Conservation (phyloP, 208 protist genomes). For the Crithidia mellificae region DNA sequence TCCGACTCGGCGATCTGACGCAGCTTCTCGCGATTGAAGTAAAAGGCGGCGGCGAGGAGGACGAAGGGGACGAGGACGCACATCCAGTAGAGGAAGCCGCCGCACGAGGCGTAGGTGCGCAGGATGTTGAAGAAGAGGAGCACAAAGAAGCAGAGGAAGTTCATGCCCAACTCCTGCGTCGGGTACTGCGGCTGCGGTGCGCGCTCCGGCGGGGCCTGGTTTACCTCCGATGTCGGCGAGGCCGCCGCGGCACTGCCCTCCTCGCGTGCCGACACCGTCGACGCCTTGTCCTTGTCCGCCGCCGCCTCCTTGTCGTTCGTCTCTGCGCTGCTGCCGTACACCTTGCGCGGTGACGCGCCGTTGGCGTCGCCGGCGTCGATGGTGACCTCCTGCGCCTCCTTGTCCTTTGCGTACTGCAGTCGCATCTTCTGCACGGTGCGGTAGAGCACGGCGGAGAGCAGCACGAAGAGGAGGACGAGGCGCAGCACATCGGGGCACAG, state of each 20-base stretch:
- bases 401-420: conserved; percentile 49
- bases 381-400: conserved; percentile 24
- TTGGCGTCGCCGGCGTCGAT: conserved; percentile 23
- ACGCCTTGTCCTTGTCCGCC: conserved; percentile 5
- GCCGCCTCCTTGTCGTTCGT: conserved; percentile 11
- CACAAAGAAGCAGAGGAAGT: conserved; percentile 61
- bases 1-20: conserved; percentile 26
- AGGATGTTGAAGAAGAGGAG: conserved; percentile 70
- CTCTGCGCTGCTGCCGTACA: conserved; percentile 15
- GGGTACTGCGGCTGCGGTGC: conserved; percentile 59
- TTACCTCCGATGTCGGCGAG: conserved; percentile 9
- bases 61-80: conserved; percentile 44
- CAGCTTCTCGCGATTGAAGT: conserved; percentile 44
- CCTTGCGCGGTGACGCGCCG: neutral
- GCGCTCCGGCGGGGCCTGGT: neutral
- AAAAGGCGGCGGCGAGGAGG: conserved; percentile 39
- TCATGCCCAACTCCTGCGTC: conserved; percentile 46
- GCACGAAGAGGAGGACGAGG: conserved; percentile 69
- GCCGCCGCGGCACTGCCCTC: neutral
- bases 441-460: conserved; percentile 67
- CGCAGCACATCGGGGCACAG: conserved; percentile 81
- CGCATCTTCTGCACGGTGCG: conserved; percentile 64
- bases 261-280: neutral
- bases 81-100: conserved; percentile 54
- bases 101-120: conserved; percentile 43